Conservation (phyloP, 192 early-diverging fungal genomes). For the Coemansia sp. region DNA sequence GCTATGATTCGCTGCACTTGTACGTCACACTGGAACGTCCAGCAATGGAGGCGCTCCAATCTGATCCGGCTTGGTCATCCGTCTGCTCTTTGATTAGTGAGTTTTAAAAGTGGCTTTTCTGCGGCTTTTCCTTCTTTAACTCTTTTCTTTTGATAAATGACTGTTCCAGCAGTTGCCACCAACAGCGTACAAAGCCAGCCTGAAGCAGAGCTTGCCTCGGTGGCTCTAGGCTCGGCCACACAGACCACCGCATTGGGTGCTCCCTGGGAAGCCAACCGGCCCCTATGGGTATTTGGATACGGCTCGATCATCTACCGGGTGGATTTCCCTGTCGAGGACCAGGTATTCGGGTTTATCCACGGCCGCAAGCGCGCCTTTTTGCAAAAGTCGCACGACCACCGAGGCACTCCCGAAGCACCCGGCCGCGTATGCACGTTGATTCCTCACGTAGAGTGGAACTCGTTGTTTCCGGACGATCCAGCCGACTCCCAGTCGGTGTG, state of each 20-base stretch:
- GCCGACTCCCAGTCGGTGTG: constrained; percentile 53
- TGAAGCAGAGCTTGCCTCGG: background rate
- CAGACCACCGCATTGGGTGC: constrained; percentile 10
- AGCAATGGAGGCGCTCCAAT: constrained; percentile 34
- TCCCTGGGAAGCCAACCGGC: constrained; percentile 24
- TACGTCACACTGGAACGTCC: constrained; percentile 36
- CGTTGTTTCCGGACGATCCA: constrained; percentile 13
- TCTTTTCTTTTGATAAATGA: constrained; percentile 6
- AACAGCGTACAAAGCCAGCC: background rate
- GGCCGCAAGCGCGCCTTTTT: constrained; percentile 15
- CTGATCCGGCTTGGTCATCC: constrained; percentile 19
- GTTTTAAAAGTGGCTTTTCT: constrained; percentile 1
- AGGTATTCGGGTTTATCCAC: constrained; percentile 24
- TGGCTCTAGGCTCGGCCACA: background rate
- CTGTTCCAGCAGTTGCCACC: constrained; percentile 1
- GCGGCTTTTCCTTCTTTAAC: constrained; percentile 1
- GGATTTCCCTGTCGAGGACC: constrained; percentile 61
- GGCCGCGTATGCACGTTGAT: constrained; percentile 88
- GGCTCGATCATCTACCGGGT: constrained; percentile 70
- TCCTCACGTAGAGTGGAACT: constrained; percentile 65
- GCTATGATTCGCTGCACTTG: constrained; percentile 26
- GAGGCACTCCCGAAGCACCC: constrained; percentile 72
- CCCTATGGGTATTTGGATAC: constrained; percentile 70
- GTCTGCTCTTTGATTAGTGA: constrained; percentile 32
- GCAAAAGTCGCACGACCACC: constrained; percentile 78